Conservation (phyloP, 2,329 filamentous ascomycete species). For the Penicillium sp. region DNA sequence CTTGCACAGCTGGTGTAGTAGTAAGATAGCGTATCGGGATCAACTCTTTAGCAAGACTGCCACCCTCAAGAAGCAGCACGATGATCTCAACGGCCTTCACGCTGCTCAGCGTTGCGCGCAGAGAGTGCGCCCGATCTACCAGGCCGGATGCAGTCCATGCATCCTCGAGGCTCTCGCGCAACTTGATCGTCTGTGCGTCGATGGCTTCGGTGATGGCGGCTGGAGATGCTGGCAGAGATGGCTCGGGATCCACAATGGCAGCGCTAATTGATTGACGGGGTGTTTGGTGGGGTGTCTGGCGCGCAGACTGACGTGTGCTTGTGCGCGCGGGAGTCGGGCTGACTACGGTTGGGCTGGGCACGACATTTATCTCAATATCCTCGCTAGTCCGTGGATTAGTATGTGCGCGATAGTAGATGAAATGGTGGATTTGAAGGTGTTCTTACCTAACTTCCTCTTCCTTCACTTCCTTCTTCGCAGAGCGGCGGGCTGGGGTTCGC, state of each 20-base stretch:
- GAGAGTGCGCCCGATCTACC: slow-evolving; percentile 53
- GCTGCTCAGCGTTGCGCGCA: slow-evolving; percentile 68
- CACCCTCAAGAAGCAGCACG: slow-evolving; percentile 67
- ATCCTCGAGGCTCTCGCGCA: slow-evolving; percentile 35
- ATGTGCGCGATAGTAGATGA: slow-evolving; percentile 11
- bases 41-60: slow-evolving; percentile 66
- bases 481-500: slow-evolving; percentile 32
- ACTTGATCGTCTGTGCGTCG: slow-evolving; percentile 58
- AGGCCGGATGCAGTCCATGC: slow-evolving; percentile 38
- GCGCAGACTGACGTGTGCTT: neutral
- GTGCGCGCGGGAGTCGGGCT: slow-evolving; percentile 4
- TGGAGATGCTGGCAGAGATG: slow-evolving; percentile 39
- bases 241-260: slow-evolving; percentile 6
- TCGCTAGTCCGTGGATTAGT: slow-evolving; percentile 12
- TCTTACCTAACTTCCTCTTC: slow-evolving; percentile 41
- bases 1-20: slow-evolving; percentile 62
- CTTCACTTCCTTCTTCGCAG: slow-evolving; percentile 34
- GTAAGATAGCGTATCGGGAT: slow-evolving; percentile 71
- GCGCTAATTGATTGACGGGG: neutral
- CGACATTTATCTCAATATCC: neutral
- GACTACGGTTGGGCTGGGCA: neutral
- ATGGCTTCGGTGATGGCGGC: slow-evolving; percentile 63
- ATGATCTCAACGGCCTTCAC: slow-evolving; percentile 67
- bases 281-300: neutral
- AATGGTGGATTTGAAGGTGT: slow-evolving; percentile 16